phyloP scores from a whole-genome alignment of 495 filamentous ascomycete species.

The Tuber microsphaerosporum region DNA sequence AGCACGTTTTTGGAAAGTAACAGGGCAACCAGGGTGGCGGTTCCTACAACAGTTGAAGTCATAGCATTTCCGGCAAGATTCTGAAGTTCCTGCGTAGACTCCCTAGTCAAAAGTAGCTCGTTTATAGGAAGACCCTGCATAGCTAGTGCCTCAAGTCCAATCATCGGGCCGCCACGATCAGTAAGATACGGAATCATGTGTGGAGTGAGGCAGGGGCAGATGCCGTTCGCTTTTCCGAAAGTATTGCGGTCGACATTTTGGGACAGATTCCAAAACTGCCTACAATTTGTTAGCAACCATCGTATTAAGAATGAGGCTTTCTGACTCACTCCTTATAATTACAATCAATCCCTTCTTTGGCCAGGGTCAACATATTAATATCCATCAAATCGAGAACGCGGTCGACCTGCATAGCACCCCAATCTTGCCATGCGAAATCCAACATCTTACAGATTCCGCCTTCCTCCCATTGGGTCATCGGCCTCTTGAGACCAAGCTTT shows the following conservation, averaged over 20 bases:
- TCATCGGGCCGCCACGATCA: slow-evolving; percentile 56
- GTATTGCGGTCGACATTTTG: slow-evolving; percentile 64
- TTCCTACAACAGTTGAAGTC: slow-evolving; percentile 66
- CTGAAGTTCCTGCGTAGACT: slow-evolving; percentile 58
- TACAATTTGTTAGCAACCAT: slow-evolving; percentile 30
- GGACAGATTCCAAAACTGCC: slow-evolving; percentile 59
- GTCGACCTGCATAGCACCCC: slow-evolving; percentile 48
- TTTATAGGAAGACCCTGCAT: slow-evolving; percentile 67
- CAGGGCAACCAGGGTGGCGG: slow-evolving; percentile 53
- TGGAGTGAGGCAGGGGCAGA: slow-evolving; percentile 66
- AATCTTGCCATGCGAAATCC: slow-evolving; percentile 53
- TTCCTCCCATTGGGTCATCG: slow-evolving; percentile 54
- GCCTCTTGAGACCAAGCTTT: slow-evolving; percentile 50
- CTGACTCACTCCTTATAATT: slow-evolving; percentile 56
- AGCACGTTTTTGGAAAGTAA: slow-evolving; percentile 40
- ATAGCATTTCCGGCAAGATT: slow-evolving; percentile 82
- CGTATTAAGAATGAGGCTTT: slow-evolving; percentile 1
- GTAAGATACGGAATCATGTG: slow-evolving; percentile 58
- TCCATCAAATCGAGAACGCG: slow-evolving; percentile 65
- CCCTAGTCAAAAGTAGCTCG: slow-evolving; percentile 55
- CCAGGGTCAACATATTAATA: slow-evolving; percentile 51
- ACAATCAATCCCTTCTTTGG: slow-evolving; percentile 50
- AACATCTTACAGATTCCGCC: slow-evolving; percentile 49
- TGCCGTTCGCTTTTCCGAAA: slow-evolving; percentile 51
- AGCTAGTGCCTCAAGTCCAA: slow-evolving; percentile 58